Percentiles rank a stretch among this genome's conserved stretches.
Conservation (phyloP, 2,329 filamentous ascomycete genomes). For the Venturia nashicola region DNA sequence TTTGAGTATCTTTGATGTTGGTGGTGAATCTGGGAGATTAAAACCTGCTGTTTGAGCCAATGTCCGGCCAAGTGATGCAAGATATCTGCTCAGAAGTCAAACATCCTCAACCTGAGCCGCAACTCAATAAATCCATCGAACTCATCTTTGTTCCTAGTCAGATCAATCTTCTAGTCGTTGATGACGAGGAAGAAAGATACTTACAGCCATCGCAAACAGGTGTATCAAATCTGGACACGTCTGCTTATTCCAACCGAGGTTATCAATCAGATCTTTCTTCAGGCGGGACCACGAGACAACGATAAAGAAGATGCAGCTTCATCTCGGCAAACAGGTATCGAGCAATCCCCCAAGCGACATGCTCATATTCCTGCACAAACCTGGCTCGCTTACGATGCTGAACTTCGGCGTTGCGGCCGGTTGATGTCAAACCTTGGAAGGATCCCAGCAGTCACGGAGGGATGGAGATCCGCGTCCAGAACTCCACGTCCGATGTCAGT, state of each 20-base stretch:
- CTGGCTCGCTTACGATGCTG: background rate
- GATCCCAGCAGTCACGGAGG: background rate
- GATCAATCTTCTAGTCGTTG: background rate
- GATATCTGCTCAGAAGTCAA: background rate
- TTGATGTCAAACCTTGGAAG: background rate
- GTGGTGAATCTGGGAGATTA: background rate
- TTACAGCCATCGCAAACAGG: background rate
- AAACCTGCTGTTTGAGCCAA: background rate
- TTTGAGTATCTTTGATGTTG: background rate
- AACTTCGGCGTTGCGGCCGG: too few species aligned
- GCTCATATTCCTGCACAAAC: background rate
- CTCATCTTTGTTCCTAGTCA: background rate
- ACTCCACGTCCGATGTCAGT: background rate
- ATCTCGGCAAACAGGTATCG: background rate
- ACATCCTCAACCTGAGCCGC: background rate
- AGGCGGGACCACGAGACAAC: background rate
- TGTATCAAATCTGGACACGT: background rate
- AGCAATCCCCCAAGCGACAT: background rate
- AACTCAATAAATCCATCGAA: background rate
- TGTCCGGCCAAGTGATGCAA: background rate
- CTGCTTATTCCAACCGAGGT: background rate
- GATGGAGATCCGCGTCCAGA: background rate
- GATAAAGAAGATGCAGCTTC: background rate
- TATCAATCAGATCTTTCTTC: background rate
- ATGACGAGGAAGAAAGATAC: background rate